Percentiles rank a stretch among this genome's conserved stretches.
Conservation (phyloP, 495 filamentous ascomycete species). For the Podospora didyma region DNA sequence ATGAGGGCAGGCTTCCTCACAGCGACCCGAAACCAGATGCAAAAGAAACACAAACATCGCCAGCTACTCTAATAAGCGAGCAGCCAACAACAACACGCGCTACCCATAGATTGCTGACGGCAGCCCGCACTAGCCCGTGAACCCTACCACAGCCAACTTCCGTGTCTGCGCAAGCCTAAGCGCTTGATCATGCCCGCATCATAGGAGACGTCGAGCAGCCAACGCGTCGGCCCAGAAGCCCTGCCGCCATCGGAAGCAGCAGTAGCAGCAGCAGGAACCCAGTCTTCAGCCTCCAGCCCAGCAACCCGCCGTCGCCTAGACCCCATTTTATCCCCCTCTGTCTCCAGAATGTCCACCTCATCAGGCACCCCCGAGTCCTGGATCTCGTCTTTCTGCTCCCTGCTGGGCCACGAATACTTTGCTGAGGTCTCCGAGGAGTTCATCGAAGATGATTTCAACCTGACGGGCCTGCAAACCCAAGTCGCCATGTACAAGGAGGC, state of each 20-base stretch:
- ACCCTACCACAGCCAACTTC: background rate
- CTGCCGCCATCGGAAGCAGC: background rate
- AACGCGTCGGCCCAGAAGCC: slow-evolving; percentile 17
- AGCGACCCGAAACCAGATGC: slow-evolving; percentile 17
- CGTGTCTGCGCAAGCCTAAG: slow-evolving; percentile 6
- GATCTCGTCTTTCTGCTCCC: slow-evolving; percentile 94
- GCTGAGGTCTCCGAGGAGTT: slow-evolving; percentile 98
- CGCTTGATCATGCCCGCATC: slow-evolving; percentile 24
- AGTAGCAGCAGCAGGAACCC: background rate
- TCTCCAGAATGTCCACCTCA: slow-evolving; percentile 57
- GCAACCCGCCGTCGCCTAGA: slow-evolving; percentile 1
- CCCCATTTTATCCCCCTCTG: too few species aligned
- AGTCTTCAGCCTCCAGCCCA: background rate
- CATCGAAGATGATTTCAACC: slow-evolving; percentile 99
- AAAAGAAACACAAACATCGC: background rate
- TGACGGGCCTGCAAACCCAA: slow-evolving; percentile 90
- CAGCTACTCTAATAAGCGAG: too few species aligned
- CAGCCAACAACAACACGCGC: background rate
- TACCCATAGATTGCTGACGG: background rate
- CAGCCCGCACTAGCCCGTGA: background rate
- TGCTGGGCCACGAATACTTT: slow-evolving; percentile 97
- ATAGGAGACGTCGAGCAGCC: slow-evolving; percentile 17
- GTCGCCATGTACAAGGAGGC: slow-evolving; percentile 99
- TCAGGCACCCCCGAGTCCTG: slow-evolving; percentile 88
- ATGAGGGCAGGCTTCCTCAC: slow-evolving; percentile 19